Conservation (phyloP, 495 filamentous ascomycete species). For the Podospora sp. region DNA sequence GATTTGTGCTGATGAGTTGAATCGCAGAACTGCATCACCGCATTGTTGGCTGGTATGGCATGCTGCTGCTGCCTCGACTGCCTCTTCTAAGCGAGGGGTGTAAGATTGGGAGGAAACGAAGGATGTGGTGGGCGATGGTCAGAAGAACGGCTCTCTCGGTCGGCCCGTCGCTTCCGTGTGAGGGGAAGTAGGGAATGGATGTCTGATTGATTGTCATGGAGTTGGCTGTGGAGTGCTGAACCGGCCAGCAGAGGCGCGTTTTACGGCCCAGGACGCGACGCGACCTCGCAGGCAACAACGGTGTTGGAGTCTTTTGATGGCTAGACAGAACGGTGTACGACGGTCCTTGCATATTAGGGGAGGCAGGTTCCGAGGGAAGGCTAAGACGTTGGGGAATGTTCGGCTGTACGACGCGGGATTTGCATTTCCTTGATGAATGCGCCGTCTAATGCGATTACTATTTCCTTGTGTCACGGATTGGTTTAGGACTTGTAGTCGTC, state of each 20-base stretch:
- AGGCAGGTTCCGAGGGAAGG: background rate
- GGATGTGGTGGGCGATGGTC: background rate
- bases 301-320: background rate
- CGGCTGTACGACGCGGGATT: constrained; percentile 2
- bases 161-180: background rate
- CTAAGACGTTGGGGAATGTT: background rate
- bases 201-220: background rate
- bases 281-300: background rate
- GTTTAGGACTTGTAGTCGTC: background rate
- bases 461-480: constrained; percentile 3
- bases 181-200: background rate
- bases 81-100: constrained; percentile 43
- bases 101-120: background rate
- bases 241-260: background rate
- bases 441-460: background rate
- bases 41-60: constrained; percentile 43
- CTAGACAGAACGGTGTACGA: background rate
- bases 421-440: constrained; percentile 5
- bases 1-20: background rate
- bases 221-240: background rate
- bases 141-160: background rate
- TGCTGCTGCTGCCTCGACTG: constrained; percentile 55
- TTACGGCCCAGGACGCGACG: background rate
- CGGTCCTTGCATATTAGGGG: background rate
- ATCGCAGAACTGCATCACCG: constrained; percentile 37